Evolutionary conservation across 2,329 filamentous ascomycete species (phyloP).

Genomic region (Dryadomyces quercivorus): DNA sequence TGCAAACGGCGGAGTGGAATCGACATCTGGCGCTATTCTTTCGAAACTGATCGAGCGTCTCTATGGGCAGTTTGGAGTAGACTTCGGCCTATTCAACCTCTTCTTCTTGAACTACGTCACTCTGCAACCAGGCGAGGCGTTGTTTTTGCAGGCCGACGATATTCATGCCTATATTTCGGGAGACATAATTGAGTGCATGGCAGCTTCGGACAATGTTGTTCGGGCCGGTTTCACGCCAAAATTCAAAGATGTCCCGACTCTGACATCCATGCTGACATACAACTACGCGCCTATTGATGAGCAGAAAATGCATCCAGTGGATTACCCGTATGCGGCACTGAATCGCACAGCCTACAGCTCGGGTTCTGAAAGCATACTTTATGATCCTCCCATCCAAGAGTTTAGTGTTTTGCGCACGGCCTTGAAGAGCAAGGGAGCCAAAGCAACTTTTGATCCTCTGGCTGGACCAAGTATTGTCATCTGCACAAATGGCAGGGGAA

Average conservation of each 20-base stretch:
- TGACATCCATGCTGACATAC: slow-evolving; percentile 89
- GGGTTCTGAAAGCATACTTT: slow-evolving; percentile 59
- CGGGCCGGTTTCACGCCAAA: slow-evolving; percentile 96
- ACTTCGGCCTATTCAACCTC: slow-evolving; percentile 87
- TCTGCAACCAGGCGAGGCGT: slow-evolving; percentile 77
- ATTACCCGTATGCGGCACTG: slow-evolving; percentile 76
- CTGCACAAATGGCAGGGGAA: slow-evolving; percentile 73
- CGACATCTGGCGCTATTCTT: slow-evolving; percentile 57
- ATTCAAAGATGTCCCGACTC: slow-evolving; percentile 87
- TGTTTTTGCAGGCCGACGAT: slow-evolving; percentile 93
- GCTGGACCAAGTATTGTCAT: slow-evolving; percentile 87
- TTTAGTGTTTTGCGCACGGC: slow-evolving; percentile 80
- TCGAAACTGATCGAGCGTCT: slow-evolving; percentile 66
- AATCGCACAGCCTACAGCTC: slow-evolving; percentile 75
- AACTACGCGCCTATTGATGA: slow-evolving; percentile 86
- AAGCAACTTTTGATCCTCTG: slow-evolving; percentile 78
- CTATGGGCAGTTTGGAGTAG: slow-evolving; percentile 72
- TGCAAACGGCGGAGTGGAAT: slow-evolving; percentile 57
- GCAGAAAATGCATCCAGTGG: slow-evolving; percentile 79
- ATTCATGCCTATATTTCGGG: slow-evolving; percentile 91
- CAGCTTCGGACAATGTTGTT: slow-evolving; percentile 95
- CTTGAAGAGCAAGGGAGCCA: slow-evolving; percentile 58
- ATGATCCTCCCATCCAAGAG: slow-evolving; percentile 93
- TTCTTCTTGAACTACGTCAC: slow-evolving; percentile 97
- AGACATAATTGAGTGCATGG: slow-evolving; percentile 99